A percentile compares a stretch with the other conserved stretches of the same genome.
These are phyloP conservation scores for Gossypium trilobum DNA, from an alignment of 441 rosid genomes.

Conservation along the genomic window DNA sequence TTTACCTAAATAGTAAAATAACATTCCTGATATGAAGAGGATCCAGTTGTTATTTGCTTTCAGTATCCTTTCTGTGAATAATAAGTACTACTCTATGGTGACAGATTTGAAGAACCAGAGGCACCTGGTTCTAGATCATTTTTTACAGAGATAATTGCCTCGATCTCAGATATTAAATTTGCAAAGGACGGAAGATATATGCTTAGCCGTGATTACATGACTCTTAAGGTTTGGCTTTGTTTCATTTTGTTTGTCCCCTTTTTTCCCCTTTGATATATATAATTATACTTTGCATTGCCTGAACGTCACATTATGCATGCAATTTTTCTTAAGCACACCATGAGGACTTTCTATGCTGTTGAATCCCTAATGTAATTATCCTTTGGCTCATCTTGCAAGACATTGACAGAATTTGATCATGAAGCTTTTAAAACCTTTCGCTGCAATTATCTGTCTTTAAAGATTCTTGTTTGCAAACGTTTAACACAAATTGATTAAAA, in stretches of 20 bases:
- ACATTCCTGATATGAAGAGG: neutral
- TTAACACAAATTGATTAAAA: neutral
- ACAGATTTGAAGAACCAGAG: conserved; percentile 94
- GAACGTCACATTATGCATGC: neutral
- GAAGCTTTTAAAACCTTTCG: neutral
- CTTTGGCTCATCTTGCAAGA: neutral
- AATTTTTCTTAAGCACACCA: neutral
- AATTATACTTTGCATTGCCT: neutral
- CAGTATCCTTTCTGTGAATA: conserved; percentile 2
- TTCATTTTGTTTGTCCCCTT: neutral
- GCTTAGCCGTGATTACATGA: conserved; percentile 99
- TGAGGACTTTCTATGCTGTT: neutral
- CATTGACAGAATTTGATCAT: neutral
- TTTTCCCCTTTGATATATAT: neutral
- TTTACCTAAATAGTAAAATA: neutral
- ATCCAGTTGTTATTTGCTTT: conserved; percentile 7
- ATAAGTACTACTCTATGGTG: conserved; percentile 15
- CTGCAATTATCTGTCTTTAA: neutral
- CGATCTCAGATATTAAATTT: conserved; percentile 90
- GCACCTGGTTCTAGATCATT: conserved; percentile 85
- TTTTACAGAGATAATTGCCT: conserved; percentile 98
- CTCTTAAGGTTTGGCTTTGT: conserved; percentile 64
- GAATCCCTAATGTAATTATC: neutral
- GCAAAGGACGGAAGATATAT: conserved; percentile 83
- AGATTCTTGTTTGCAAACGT: neutral